Percentiles rank a stretch among this genome's conserved stretches.
Evolutionary conservation across 805 yeast genomes (phyloP).

Genomic region (Metschnikowia proteae): DNA sequence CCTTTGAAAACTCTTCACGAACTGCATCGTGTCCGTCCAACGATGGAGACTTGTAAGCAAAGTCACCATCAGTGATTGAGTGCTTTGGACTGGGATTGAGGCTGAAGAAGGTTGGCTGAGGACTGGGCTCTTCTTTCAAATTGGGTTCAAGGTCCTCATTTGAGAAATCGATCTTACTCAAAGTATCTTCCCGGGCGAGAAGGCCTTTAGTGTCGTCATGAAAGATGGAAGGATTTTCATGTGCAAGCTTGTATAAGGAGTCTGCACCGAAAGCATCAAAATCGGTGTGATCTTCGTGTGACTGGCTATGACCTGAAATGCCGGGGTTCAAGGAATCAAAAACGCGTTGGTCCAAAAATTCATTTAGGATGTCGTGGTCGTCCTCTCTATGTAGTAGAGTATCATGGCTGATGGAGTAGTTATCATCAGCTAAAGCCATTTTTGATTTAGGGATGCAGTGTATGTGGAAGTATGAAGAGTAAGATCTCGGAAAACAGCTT

Average conservation of each 20-base stretch:
- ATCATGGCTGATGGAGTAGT: slow-evolving; percentile 21
- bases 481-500: background rate
- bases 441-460: background rate
- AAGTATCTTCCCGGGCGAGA: background rate
- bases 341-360: slow-evolving; percentile 51
- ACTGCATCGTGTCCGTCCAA: slow-evolving; percentile 39
- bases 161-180: background rate
- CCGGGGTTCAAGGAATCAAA: slow-evolving; percentile 34
- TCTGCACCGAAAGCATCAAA: slow-evolving; percentile 7
- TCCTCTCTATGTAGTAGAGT: slow-evolving; percentile 23
- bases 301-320: slow-evolving; percentile 15
- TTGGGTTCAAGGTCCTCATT: slow-evolving; percentile 6
- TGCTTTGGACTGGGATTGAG: slow-evolving; percentile 21
- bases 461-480: background rate
- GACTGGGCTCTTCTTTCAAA: slow-evolving; percentile 24
- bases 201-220: slow-evolving; percentile 4
- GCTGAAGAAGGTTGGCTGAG: slow-evolving; percentile 12
- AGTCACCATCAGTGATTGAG: slow-evolving; percentile 7
- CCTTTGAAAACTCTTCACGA: slow-evolving; percentile 47
- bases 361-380: slow-evolving; percentile 52
- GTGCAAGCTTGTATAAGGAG: slow-evolving; percentile 7
- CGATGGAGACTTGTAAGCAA: slow-evolving; percentile 13
- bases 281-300: background rate
- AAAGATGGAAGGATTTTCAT: background rate
- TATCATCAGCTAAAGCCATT: slow-evolving; percentile 24